Evolutionary conservation across 805 yeast genomes (phyloP), one percentile per base, ranked within the genome.

Genomic region (Wickerhamiella galacta): DNA sequence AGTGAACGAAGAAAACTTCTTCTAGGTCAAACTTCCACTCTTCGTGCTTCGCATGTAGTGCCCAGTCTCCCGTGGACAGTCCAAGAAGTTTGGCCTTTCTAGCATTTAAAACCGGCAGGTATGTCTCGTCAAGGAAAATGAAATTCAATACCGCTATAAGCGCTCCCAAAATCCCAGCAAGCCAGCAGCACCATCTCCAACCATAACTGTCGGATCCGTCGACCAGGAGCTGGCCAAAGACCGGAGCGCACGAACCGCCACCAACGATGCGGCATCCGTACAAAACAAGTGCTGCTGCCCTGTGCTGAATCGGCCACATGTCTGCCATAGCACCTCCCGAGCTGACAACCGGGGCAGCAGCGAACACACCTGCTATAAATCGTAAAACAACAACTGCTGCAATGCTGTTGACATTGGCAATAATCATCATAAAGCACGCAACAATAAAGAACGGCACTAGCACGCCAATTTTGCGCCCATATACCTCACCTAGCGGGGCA

Each of bases 1-100:
- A 63, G 59, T 83, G 79, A 16, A 79, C 68, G 38, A 69, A 65
- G 37, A 81, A 45, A 53, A 85, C 61, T 51, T 83, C 93, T 21
- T 58, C 60, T 30, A 78, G 51, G 2, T 77, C 58, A 52, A 81
- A 53, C 30, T 82, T 81, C 50, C 69, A 71, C 20, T 87, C 87
- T 8, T 85, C 95, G 51, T 80, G 90, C 58, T 79, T 92, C 17
- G 95, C 79, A 80, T 82, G 83, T 40, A 80, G 75, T 47, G 75
- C 76, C 39, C 64, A 63, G 47, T 81, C 75, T 28, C 90, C 83
- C 3, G 94, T 78, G 49, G 70, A 72, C 45, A 69, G 63, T 57
- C 95, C 68, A 45, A 81, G 48, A 45, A 53, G 63, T 35, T 54
- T 56, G 16, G 95, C 95, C 51, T 73, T 68, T 22, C 50, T 61